These are phyloP conservation scores for Kwoniella mangroviensis DNA, from an alignment of 768 basidiomycete genomes.

Conservation along the genomic window DNA sequence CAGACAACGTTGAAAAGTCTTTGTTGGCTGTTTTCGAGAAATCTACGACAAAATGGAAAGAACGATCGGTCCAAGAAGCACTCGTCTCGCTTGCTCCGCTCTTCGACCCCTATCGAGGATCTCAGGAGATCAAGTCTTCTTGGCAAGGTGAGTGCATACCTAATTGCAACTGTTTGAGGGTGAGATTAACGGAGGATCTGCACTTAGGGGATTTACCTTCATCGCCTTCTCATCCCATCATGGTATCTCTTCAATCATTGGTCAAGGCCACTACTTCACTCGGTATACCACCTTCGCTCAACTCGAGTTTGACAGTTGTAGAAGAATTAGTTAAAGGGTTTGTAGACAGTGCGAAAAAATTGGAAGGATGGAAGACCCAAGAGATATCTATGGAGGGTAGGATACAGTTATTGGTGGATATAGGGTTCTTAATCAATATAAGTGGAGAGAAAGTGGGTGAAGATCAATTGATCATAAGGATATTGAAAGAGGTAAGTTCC, in stretches of 20 bases:
- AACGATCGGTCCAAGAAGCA: slow-evolving; percentile 29
- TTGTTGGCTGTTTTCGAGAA: slow-evolving; percentile 21
- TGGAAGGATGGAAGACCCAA: slow-evolving; percentile 42
- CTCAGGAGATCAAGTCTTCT: slow-evolving; percentile 31
- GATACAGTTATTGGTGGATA: slow-evolving; percentile 40
- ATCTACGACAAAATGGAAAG: slow-evolving; percentile 37
- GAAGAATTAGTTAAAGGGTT: slow-evolving; percentile 32
- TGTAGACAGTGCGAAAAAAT: slow-evolving; percentile 21
- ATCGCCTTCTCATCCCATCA: slow-evolving; percentile 35
- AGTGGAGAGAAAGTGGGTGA: slow-evolving; percentile 19
- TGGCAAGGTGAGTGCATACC: slow-evolving; percentile 44
- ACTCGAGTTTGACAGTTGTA: slow-evolving; percentile 13
- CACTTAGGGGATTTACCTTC: slow-evolving; percentile 32
- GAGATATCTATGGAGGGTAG: slow-evolving; percentile 12
- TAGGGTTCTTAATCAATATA: slow-evolving; percentile 40
- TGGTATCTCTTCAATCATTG: slow-evolving; percentile 38
- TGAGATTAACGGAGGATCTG: neutral
- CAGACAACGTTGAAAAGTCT: slow-evolving; percentile 13
- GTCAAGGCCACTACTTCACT: slow-evolving; percentile 32
- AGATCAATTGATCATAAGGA: slow-evolving; percentile 23
- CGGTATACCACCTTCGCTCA: slow-evolving; percentile 35
- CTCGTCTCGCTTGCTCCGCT: slow-evolving; percentile 31
- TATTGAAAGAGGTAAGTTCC: slow-evolving; percentile 32
- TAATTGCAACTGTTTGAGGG: neutral
- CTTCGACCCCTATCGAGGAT: slow-evolving; percentile 28